phyloP scores from a whole-genome alignment of 805 yeast species.

The Gaillardinia entomophila region DNA sequence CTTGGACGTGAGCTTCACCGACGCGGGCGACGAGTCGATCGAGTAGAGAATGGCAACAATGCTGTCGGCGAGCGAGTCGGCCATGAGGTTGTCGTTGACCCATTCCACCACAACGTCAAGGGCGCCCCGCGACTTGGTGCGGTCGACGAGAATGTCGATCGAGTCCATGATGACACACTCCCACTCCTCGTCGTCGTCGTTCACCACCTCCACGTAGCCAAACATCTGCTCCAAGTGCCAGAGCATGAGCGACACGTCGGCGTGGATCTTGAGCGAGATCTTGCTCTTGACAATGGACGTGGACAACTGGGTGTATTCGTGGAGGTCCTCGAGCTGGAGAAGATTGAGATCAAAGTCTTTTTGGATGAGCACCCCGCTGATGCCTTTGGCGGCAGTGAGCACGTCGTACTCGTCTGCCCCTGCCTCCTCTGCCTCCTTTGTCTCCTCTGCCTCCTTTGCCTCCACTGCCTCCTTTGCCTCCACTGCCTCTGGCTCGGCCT shows the following conservation, averaged over 20 bases:
- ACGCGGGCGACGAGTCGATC: constrained; percentile 91
- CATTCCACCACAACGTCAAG: constrained; percentile 69
- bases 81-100: constrained; percentile 76
- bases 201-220: constrained; percentile 66
- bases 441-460: constrained; percentile 1
- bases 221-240: constrained; percentile 97
- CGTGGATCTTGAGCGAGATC: constrained; percentile 72
- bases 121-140: constrained; percentile 18
- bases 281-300: constrained; percentile 81
- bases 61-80: constrained; percentile 92
- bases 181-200: constrained; percentile 46
- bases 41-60: constrained; percentile 85
- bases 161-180: constrained; percentile 41
- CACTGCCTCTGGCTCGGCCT: not conserved
- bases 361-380: constrained; percentile 85
- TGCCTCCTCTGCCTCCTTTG: constrained; percentile 7
- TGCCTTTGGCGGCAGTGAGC: constrained; percentile 23
- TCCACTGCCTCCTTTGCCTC: not conserved
- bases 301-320: constrained; percentile 82
- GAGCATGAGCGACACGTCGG: constrained; percentile 70
- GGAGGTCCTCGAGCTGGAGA: constrained; percentile 77
- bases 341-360: constrained; percentile 84
- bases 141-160: constrained; percentile 40
- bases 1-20: constrained; percentile 78
- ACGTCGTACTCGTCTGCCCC: constrained; percentile 7